phyloP scores from a whole-genome alignment of 805 yeast species.

The Yarrowia keelungensis region DNA sequence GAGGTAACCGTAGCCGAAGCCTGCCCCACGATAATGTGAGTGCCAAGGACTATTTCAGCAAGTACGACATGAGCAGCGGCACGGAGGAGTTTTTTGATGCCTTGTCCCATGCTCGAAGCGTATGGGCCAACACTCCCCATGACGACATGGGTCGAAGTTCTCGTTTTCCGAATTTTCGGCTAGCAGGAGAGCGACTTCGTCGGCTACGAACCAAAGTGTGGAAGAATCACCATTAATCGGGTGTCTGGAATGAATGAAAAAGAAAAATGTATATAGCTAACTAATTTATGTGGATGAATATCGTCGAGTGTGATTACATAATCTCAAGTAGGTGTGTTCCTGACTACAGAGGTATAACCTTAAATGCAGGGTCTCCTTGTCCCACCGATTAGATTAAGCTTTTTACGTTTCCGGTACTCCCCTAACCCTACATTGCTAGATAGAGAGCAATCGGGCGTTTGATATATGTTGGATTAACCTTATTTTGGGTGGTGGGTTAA shows the following conservation, averaged over 20 bases:
- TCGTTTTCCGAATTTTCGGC: slow-evolving; percentile 12
- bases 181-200: slow-evolving; percentile 9
- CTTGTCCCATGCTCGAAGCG: slow-evolving; percentile 21
- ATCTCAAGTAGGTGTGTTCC: no score
- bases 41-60: slow-evolving; percentile 20
- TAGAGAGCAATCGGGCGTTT: slow-evolving; percentile 36
- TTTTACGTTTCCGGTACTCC: background rate
- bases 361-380: background rate
- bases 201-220: slow-evolving; percentile 7
- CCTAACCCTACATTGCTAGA: slow-evolving; percentile 14
- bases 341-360: background rate
- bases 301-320: no score
- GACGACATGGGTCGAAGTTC: slow-evolving; percentile 6
- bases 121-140: slow-evolving; percentile 24
- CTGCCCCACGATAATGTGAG: slow-evolving; percentile 15
- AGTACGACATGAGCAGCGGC: slow-evolving; percentile 20
- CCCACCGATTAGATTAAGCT: background rate
- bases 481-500: background rate
- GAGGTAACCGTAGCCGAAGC: slow-evolving; percentile 9
- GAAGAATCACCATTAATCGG: background rate
- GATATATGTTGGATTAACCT: slow-evolving; percentile 5
- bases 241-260: background rate
- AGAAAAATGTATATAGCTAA: slow-evolving; percentile 12
- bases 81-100: slow-evolving; percentile 31
- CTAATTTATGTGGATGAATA: background rate